Conservation (phyloP, 2,329 filamentous ascomycete genomes). For the Juglanconis sp. region DNA sequence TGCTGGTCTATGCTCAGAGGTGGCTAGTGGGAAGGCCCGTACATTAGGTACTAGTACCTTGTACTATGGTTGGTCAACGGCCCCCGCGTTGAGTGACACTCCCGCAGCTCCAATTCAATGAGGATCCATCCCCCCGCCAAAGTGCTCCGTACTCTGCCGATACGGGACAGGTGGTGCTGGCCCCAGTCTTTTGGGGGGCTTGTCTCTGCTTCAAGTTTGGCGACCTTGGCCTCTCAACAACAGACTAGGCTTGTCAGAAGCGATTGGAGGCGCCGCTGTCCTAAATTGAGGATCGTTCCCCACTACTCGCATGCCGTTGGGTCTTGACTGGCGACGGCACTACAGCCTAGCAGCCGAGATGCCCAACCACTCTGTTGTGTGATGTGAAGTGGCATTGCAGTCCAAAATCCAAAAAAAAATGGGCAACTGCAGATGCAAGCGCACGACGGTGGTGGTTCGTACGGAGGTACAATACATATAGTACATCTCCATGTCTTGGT, state of each 20-base stretch:
- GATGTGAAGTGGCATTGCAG: neutral
- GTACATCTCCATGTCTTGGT: too few species aligned
- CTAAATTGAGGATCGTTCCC: neutral
- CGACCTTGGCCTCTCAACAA: too few species aligned
- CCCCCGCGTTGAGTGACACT: too few species aligned
- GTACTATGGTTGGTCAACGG: too few species aligned
- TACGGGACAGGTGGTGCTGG: too few species aligned
- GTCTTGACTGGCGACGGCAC: neutral
- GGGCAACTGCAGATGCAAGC: neutral
- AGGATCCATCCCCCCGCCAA: too few species aligned
- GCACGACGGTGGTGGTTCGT: neutral
- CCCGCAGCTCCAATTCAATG: too few species aligned
- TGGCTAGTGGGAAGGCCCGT: neutral
- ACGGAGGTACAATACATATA: too few species aligned
- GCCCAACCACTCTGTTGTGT: neutral
- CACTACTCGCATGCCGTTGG: neutral
- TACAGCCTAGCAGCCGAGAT: neutral
- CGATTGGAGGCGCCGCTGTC: neutral
- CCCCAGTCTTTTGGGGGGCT: too few species aligned
- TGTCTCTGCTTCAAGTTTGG: too few species aligned
- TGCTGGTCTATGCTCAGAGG: constrained; percentile 2
- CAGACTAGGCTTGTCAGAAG: neutral
- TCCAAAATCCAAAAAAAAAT: neutral
- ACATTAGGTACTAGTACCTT: too few species aligned
- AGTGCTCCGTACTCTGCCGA: too few species aligned